Evolutionary conservation across 2,329 filamentous ascomycete species (phyloP).

Genomic region (Paracoccidioides lutzii): DNA sequence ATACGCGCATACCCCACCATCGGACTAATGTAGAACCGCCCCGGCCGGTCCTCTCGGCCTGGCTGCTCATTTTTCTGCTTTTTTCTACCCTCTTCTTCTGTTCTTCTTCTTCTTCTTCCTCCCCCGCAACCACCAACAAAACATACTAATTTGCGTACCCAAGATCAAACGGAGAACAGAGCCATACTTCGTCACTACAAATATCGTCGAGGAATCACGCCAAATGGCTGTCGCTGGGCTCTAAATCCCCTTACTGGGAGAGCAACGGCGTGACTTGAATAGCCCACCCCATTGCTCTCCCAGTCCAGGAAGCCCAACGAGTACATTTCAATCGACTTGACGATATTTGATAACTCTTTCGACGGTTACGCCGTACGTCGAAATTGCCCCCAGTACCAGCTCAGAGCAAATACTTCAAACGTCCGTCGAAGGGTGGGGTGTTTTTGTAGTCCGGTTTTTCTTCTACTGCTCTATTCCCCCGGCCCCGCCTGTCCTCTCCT

Average conservation of each 20-base stretch:
- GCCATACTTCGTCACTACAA: constrained; percentile 20
- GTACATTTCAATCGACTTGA: constrained; percentile 45
- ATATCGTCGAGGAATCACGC: constrained; percentile 65
- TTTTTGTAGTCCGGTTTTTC: constrained; percentile 14
- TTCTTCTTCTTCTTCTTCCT: constrained; percentile 15
- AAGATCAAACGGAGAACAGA: constrained; percentile 18
- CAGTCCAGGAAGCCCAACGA: constrained; percentile 79
- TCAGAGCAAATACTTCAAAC: constrained; percentile 26
- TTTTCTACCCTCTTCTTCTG: constrained; percentile 4
- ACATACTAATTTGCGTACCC: constrained; percentile 13
- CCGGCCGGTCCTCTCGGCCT: constrained; percentile 2
- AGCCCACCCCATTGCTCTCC: constrained; percentile 4
- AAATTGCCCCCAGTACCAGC: constrained; percentile 44
- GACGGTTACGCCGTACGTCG: constrained; percentile 39
- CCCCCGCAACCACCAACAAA: constrained; percentile 12
- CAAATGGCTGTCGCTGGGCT: constrained; percentile 72
- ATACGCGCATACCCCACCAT: neutral
- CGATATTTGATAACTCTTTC: constrained; percentile 43
- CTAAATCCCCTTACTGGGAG: constrained; percentile 76
- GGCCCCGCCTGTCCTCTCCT: neutral
- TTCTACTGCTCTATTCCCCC: neutral
- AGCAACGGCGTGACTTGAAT: constrained; percentile 19
- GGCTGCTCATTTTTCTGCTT: constrained; percentile 7
- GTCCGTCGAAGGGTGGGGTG: constrained; percentile 26
- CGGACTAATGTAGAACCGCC: constrained; percentile 8